These are phyloP conservation scores for Malus asiatica DNA, from an alignment of 306 rosid genomes.

Conservation along the genomic window DNA sequence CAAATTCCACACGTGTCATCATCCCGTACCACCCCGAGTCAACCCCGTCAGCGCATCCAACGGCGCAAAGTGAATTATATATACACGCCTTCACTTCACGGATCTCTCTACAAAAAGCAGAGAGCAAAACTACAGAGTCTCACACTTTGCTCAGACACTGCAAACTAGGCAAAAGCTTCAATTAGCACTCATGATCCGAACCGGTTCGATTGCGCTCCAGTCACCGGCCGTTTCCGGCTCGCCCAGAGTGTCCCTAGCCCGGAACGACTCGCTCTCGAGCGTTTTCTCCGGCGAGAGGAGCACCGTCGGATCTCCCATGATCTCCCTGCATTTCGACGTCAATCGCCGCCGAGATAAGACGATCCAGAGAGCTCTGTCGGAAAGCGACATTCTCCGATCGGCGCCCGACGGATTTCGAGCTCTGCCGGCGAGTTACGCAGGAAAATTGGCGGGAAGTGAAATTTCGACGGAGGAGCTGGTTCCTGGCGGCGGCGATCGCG, in stretches of 20 bases:
- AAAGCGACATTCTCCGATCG: constrained; percentile 16
- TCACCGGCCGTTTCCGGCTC: constrained; percentile 19
- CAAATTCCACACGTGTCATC: constrained; percentile 28
- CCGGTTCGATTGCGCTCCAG: constrained; percentile 47
- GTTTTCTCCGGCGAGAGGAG: constrained; percentile 17
- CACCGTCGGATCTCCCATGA: constrained; percentile 20
- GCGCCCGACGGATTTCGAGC: constrained; percentile 6
- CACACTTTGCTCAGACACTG: background rate
- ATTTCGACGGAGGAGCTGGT: constrained; percentile 15
- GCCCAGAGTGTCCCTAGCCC: constrained; percentile 23
- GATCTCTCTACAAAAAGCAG: background rate
- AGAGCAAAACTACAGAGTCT: background rate
- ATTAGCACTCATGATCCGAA: constrained; percentile 32
- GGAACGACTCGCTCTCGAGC: constrained; percentile 27
- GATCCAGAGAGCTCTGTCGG: constrained; percentile 35
- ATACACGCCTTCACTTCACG: background rate
- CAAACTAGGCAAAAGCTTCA: background rate
- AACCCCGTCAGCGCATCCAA: constrained; percentile 17
- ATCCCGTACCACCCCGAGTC: background rate
- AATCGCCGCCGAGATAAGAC: constrained; percentile 6
- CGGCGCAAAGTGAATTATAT: constrained; percentile 8
- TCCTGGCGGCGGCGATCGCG: constrained; percentile 15
- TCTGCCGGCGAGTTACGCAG: constrained; percentile 8
- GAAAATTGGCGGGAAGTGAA: constrained; percentile 8
- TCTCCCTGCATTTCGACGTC: constrained; percentile 38